Evolutionary conservation across 129 eudicot species (phyloP), one percentile per base, ranked within the genome.

Genomic region (Chrysanthemum seticuspe): DNA sequence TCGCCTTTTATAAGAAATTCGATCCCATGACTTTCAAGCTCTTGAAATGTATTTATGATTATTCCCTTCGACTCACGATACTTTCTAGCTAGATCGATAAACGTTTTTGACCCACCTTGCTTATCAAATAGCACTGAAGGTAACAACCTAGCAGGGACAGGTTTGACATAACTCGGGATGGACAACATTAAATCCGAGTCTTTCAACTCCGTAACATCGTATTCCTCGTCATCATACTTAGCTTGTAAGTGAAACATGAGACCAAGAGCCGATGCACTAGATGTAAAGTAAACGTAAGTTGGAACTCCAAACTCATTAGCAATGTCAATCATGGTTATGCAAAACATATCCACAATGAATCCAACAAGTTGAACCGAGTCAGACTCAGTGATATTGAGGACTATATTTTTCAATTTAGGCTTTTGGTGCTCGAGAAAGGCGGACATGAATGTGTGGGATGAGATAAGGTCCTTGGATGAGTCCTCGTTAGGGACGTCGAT

Each of bases 271-370:
- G 76, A 50, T 1, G 83, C 75, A 36, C n/a, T 58, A 12, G 86
- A 82, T 6, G 82, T 67, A 67, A 64, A 82, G 74, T 77, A 78
- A 31, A 82, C 13, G 67, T 78, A 82, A 15, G 75, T 51, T 16
- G 82, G 76, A 56, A 64, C 60, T 7, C 31, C 34, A 6, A 82
- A 72, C 21, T 82, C 75, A n/a, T 72, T 61, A 8, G 86, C 86
- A 3, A 82, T 74, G 36, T 82, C 86, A 34, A 74, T 82, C 79
- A 78, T 73, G 52, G 76, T 27, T 3, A 70, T 72, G 68, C 82
- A 19, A 82, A 82, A 82, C 75, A 82, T 53, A 52, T 78, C 86
- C 21, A 82, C 50, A 10, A 82, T 71, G 8, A 82, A 25, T 18
- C 79, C 85, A 13, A 31, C 76, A 4, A 72, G 80, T 45, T 19